A percentile compares a stretch with the other conserved stretches of the same genome.
Conservation (phyloP, 2,329 filamentous ascomycete species). For the Hypoxylon sp. region DNA sequence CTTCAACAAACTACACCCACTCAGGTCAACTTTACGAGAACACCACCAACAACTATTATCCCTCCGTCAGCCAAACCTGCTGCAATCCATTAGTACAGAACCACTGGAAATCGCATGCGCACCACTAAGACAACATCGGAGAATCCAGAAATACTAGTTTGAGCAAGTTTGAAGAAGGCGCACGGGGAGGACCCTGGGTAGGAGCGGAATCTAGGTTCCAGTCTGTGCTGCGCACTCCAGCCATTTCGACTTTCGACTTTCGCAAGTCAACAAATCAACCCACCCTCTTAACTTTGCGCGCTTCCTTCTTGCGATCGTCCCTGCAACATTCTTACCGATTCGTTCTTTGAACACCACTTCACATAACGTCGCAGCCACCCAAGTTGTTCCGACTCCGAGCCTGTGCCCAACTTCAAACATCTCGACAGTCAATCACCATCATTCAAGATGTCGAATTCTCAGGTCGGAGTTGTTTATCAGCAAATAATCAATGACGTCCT, state of each 20-base stretch:
- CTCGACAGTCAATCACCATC: conserved; percentile 15
- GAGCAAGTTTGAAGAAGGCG: conserved; percentile 22
- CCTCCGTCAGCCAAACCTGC: conserved; percentile 23
- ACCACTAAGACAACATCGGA: conserved; percentile 22
- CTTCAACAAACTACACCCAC: conserved; percentile 39
- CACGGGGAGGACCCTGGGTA: conserved; percentile 31
- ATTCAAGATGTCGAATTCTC: conserved; percentile 68
- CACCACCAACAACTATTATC: conserved; percentile 44
- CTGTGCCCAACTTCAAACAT: conserved; percentile 6
- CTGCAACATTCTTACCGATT: background rate
- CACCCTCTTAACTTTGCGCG: conserved; percentile 10
- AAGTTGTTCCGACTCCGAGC: background rate
- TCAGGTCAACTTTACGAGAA: conserved; percentile 48
- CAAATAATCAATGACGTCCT: conserved; percentile 87
- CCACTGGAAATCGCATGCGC: conserved; percentile 28
- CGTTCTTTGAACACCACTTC: background rate
- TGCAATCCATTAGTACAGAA: conserved; percentile 23
- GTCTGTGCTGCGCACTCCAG: conserved; percentile 19
- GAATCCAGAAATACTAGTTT: conserved; percentile 25
- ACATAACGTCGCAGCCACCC: conserved; percentile 4
- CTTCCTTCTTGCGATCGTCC: background rate
- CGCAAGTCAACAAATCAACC: conserved; percentile 23
- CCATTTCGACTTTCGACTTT: conserved; percentile 26
- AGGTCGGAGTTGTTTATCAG: conserved; percentile 83
- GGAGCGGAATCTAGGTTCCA: conserved; percentile 16